These are phyloP conservation scores for Flaveria sonorensis DNA, from an alignment of 129 eudicot genomes.

Conservation along the genomic window DNA sequence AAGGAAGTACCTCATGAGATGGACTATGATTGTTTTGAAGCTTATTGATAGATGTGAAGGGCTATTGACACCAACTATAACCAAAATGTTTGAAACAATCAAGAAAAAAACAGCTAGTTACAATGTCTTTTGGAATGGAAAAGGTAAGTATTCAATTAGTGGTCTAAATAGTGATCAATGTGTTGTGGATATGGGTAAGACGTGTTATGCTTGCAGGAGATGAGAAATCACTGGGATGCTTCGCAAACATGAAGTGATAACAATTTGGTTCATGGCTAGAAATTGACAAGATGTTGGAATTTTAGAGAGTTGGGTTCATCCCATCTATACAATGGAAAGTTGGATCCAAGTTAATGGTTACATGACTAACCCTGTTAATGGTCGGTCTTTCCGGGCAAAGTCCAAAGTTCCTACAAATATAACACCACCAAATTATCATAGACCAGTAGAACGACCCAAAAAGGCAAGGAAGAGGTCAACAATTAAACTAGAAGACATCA, in stretches of 20 bases:
- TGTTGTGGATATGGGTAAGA: background rate
- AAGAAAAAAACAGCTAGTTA: no score
- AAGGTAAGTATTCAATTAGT: no score
- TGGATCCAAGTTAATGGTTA: background rate
- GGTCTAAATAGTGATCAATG: background rate
- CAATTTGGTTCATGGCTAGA: background rate
- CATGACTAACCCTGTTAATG: background rate
- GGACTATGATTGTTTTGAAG: no score
- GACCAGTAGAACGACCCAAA: background rate
- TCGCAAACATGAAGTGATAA: background rate
- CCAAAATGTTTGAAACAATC: no score
- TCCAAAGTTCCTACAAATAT: background rate
- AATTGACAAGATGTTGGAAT: background rate
- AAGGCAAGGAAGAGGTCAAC: background rate
- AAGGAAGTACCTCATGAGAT: no score
- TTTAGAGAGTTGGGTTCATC: background rate
- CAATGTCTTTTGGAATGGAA: no score
- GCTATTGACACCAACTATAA: no score
- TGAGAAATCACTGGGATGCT: background rate
- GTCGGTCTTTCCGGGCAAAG: background rate
- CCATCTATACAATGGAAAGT: background rate
- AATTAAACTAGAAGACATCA: background rate
- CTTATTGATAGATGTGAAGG: no score
- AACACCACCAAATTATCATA: background rate
- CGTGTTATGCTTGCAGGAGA: background rate